A percentile compares a stretch with the other conserved stretches of the same genome.
phyloP scores from a whole-genome alignment of 2,329 filamentous ascomycete species.

The Talaromyces atroroseus region DNA sequence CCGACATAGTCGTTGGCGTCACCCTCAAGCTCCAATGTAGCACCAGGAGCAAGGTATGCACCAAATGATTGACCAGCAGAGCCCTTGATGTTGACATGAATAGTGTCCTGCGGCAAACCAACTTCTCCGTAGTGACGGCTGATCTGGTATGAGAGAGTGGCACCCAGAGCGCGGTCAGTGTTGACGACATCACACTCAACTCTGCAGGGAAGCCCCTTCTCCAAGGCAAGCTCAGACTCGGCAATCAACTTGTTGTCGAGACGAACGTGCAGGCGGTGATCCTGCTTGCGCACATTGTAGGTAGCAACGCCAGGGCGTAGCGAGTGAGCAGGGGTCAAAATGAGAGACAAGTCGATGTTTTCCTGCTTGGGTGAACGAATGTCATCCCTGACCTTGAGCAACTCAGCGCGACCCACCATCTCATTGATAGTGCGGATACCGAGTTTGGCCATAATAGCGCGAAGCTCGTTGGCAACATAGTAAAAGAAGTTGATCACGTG shows the following conservation, averaged over 20 bases:
- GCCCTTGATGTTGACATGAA: constrained; percentile 93
- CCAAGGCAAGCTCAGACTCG: constrained; percentile 87
- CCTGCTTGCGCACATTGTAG: constrained; percentile 97
- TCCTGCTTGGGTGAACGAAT: constrained; percentile 81
- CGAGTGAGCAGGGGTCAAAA: constrained; percentile 92
- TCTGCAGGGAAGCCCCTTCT: constrained; percentile 86
- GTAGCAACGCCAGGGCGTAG: constrained; percentile 90
- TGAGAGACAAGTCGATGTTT: constrained; percentile 88
- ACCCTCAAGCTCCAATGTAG: constrained; percentile 91
- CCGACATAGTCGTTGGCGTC: constrained; percentile 96
- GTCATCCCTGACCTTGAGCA: constrained; percentile 80
- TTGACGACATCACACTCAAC: constrained; percentile 97
- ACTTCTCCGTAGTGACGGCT: constrained; percentile 86
- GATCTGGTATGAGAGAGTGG: constrained; percentile 92
- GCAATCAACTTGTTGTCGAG: constrained; percentile 96
- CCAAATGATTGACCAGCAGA: constrained; percentile 96
- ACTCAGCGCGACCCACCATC: constrained; percentile 91
- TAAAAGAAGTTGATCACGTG: constrained; percentile 99
- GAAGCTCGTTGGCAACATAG: constrained; percentile 91
- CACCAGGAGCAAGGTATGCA: constrained; percentile 85
- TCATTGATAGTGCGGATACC: constrained; percentile 95
- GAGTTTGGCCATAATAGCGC: constrained; percentile 93
- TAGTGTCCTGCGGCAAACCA: constrained; percentile 84
- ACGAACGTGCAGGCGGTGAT: constrained; percentile 86
- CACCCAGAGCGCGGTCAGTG: constrained; percentile 88